Evolutionary conservation across 176 grass and related monocot genomes (phyloP), one percentile per base, ranked within the genome.

Genomic region (Alloteropsis semialata): DNA sequence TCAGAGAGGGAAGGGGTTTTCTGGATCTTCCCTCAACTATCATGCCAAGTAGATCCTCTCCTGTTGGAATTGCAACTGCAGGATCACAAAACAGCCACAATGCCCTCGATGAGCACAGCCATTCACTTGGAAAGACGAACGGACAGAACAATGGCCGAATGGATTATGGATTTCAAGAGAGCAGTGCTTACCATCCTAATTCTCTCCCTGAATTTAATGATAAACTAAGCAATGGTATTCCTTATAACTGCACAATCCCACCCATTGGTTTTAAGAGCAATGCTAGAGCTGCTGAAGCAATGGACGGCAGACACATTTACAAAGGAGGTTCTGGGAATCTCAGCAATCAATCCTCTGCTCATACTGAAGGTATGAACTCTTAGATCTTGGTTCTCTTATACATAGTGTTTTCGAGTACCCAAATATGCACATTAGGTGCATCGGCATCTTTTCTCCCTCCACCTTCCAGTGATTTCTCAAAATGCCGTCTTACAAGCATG

Each of bases 171-270:
- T 79, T 91, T 78, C 88, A 92, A 82, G 86, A 84, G 46, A 48
- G 83, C 22, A 45, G 49, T 75, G 68, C 76, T 76, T 91, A 89
- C 65, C 88, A 94, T 82, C 89, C 92, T 75, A 78, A 94, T 76
- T 94, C 95, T 75, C 90, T 94, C 21, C 90, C 95, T 45, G 95
- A 94, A 2, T 88, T 83, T 56, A 82, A 83, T 45, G 86, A 91
- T 28, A 82, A 84, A 80, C 67, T 73, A 69, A 71, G 65, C 72
- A 97, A 81, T 87, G 84, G 82, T 61, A 48, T 89, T 61, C 75
- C 81, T 12, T 94, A 88, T 70, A 89, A 85, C 49, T 75, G 74
- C 65, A 37, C 86, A 54, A 78, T 91, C 22, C 73, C 90, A 76
- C 62, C 78, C 18, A 78, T 79, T 36, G 87, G 91, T 80, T 60